A percentile compares a stretch with the other conserved stretches of the same genome.
Evolutionary conservation across 2,329 filamentous ascomycete genomes (phyloP).

Genomic region (Trichoderma sp.): DNA sequence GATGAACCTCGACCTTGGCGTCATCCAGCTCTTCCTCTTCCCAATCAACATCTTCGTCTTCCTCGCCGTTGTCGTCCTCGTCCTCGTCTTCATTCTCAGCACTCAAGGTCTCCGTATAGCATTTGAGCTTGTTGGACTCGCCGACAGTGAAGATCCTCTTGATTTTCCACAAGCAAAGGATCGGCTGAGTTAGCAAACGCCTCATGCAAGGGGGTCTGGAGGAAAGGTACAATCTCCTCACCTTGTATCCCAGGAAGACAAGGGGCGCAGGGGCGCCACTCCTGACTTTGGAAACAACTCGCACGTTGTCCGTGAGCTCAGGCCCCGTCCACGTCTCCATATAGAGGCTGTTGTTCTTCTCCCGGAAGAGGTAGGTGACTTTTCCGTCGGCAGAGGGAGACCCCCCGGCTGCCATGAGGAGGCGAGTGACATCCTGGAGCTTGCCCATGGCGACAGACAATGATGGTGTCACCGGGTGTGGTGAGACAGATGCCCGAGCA

Average conservation of each 20-base stretch:
- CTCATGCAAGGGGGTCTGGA: not conserved
- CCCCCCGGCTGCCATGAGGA: conserved; percentile 1
- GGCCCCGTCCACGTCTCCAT: not conserved
- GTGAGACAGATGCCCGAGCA: not conserved
- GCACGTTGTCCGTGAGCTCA: not conserved
- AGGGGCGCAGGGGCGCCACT: conserved; percentile 3
- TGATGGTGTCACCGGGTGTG: not conserved
- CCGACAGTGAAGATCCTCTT: conserved; percentile 11
- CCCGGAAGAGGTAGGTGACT: not conserved
- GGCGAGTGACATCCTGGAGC: conserved; percentile 1
- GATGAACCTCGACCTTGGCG: not conserved
- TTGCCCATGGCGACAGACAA: conserved; percentile 1
- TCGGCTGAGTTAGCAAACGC: not conserved
- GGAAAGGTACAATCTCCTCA: not conserved
- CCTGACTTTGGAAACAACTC: not conserved
- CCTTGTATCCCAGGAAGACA: not conserved
- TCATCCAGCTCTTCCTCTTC: not conserved
- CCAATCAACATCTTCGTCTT: conserved; percentile 3
- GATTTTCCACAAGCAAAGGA: not conserved
- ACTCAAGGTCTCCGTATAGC: not conserved
- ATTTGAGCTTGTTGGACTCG: not conserved
- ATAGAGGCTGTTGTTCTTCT: not conserved
- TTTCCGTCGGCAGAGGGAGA: not conserved
- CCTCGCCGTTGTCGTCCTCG: not conserved
- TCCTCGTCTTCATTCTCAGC: conserved; percentile 2